A percentile compares a stretch with the other conserved stretches of the same genome.
phyloP scores from a whole-genome alignment of 257 asterid species.

The Vinca minor region DNA sequence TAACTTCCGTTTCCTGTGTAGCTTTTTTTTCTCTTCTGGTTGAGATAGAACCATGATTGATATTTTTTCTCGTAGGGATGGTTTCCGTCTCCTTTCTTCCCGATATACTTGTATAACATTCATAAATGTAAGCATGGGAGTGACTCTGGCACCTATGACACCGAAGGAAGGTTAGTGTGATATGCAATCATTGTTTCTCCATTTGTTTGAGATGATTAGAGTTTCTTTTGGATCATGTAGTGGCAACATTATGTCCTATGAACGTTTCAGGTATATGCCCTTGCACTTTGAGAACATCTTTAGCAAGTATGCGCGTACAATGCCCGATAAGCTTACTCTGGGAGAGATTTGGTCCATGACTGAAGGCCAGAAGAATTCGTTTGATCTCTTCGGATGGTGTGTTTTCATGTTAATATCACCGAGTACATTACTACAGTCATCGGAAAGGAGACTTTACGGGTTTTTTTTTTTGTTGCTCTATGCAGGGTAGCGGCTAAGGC shows the following conservation, averaged over 20 bases:
- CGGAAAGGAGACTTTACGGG: too few species aligned
- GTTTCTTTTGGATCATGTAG: not conserved
- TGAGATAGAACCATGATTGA: not conserved
- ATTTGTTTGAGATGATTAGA: too few species aligned
- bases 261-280: slow-evolving; percentile 41
- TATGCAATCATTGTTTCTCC: not conserved
- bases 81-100: slow-evolving; percentile 71
- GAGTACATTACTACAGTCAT: not conserved
- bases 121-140: slow-evolving; percentile 86
- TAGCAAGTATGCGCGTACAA: slow-evolving; percentile 52
- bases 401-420: not conserved
- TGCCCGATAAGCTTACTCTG: slow-evolving; percentile 62
- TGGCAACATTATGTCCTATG: not conserved
- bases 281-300: slow-evolving; percentile 68
- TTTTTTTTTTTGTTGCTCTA: not conserved
- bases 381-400: slow-evolving; percentile 36
- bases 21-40: too few species aligned
- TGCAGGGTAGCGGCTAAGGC: slow-evolving; percentile 50
- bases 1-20: too few species aligned
- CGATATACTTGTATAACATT: slow-evolving; percentile 56
- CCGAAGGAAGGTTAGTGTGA: slow-evolving; percentile 61
- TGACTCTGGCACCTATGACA: slow-evolving; percentile 58
- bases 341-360: slow-evolving; percentile 79
- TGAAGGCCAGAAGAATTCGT: slow-evolving; percentile 47
- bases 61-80: slow-evolving; percentile 39